Conservation (phyloP, 2,329 filamentous ascomycete species). For the Cladophialophora chaetospira region DNA sequence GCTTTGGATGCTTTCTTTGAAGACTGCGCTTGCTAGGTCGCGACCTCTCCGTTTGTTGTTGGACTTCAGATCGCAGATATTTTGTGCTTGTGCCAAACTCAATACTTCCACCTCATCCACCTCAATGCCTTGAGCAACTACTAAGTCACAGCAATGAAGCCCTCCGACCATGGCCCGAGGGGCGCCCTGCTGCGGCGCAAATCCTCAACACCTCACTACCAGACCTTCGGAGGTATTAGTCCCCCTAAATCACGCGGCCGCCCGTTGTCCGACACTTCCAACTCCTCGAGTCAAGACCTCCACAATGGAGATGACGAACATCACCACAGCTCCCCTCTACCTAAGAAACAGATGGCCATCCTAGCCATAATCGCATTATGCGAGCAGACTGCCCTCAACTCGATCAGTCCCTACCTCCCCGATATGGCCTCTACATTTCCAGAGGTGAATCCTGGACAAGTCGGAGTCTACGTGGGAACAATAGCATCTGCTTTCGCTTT, state of each 20-base stretch:
- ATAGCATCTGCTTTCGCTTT: slow-evolving; percentile 90
- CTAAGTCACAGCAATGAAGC: slow-evolving; percentile 28
- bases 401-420: slow-evolving; percentile 91
- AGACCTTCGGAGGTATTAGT: slow-evolving; percentile 51
- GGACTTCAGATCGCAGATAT: neutral
- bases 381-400: slow-evolving; percentile 96
- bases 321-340: slow-evolving; percentile 65
- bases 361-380: slow-evolving; percentile 85
- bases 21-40: neutral
- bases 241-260: slow-evolving; percentile 49
- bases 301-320: slow-evolving; percentile 36
- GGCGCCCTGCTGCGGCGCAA: slow-evolving; percentile 44
- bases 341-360: slow-evolving; percentile 77
- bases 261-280: slow-evolving; percentile 46
- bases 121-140: slow-evolving; percentile 4
- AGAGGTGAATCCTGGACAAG: slow-evolving; percentile 69
- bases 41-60: neutral
- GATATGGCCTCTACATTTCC: slow-evolving; percentile 88
- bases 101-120: neutral
- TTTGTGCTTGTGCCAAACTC: neutral
- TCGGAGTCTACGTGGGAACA: slow-evolving; percentile 85
- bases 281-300: slow-evolving; percentile 40
- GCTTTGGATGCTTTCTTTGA: no score
- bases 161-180: slow-evolving; percentile 32
- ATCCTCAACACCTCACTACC: slow-evolving; percentile 50